Evolutionary conservation across 163 green algal genomes (phyloP), one percentile per base, ranked within the genome.

Genomic region (Chlorella variabilis): DNA sequence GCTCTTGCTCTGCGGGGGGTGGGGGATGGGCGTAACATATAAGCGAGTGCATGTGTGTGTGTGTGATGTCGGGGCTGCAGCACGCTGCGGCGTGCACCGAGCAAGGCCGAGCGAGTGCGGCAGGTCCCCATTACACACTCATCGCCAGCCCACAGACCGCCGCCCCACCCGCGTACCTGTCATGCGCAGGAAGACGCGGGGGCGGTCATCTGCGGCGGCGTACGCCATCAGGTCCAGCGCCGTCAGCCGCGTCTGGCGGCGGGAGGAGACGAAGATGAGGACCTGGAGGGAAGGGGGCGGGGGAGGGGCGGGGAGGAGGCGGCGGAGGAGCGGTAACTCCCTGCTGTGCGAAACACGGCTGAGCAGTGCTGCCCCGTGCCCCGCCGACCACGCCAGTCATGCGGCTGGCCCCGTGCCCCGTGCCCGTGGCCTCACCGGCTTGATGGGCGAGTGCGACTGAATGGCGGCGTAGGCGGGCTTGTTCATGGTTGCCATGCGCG

Each of bases 401-500:
- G n/a, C n/a, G n/a, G n/a, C n/a, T n/a, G n/a, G n/a, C n/a, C n/a
- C n/a, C n/a, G n/a, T n/a, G n/a, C n/a, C n/a, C n/a, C n/a, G n/a
- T n/a, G n/a, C n/a, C n/a, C n/a, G n/a, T n/a, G n/a, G n/a, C n/a
- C 78, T 39, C 82, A 95, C 91, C 7, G 96, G 97, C 89, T 97
- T 97, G 62, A 79, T 82, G 56, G 87, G 86, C 11, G 85, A 89
- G 82, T 93, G 87, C 7, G 81, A 93, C 83, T 94, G 89, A 67
- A 99, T 99, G 70, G 97, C 96, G 1, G 93, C 92, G 80, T 99
- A 99, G 4, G 91, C 83, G 7, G 97, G 97, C 85, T 99, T 98
- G 90, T 99, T 99, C 97, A 99, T 99, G 48, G 94, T 94, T 27
- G 93, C 92, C 97, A 99, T 98, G 70, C 97, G 91, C 23, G 97